Conservation (phyloP, 2,329 filamentous ascomycete genomes). For the Parafenestella ontariensis region DNA sequence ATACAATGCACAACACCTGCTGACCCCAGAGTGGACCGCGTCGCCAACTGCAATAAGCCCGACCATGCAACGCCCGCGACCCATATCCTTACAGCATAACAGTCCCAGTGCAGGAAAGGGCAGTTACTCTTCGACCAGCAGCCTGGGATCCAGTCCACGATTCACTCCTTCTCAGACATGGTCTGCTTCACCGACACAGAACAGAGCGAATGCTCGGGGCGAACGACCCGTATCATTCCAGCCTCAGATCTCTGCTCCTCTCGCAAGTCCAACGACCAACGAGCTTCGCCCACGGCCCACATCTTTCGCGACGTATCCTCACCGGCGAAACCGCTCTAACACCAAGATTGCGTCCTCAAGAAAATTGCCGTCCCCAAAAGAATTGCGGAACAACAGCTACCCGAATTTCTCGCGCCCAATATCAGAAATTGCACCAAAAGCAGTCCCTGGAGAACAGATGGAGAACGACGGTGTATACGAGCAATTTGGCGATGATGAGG, state of each 20-base stretch:
- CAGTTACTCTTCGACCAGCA: slow-evolving; percentile 25
- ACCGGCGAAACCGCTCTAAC: slow-evolving; percentile 32
- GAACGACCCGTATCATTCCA: slow-evolving; percentile 24
- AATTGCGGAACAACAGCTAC: slow-evolving; percentile 31
- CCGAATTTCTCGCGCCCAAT: slow-evolving; percentile 33
- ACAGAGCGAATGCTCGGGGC: background rate
- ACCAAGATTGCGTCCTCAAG: slow-evolving; percentile 40
- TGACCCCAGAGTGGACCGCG: slow-evolving; percentile 31
- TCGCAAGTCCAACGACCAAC: slow-evolving; percentile 23
- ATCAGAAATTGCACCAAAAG: slow-evolving; percentile 23
- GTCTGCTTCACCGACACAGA: slow-evolving; percentile 16
- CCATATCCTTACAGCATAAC: slow-evolving; percentile 19
- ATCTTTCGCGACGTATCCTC: slow-evolving; percentile 31
- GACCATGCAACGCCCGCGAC: slow-evolving; percentile 19
- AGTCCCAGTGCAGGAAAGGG: slow-evolving; percentile 15
- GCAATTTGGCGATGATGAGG: slow-evolving; percentile 22
- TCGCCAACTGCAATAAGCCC: slow-evolving; percentile 28
- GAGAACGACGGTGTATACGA: slow-evolving; percentile 29
- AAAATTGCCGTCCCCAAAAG: slow-evolving; percentile 35
- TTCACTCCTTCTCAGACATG: slow-evolving; percentile 23
- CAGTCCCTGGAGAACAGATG: slow-evolving; percentile 30
- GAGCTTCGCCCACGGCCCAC: slow-evolving; percentile 29
- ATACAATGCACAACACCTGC: slow-evolving; percentile 27
- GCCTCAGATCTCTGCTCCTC: slow-evolving; percentile 19
- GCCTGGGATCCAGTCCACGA: slow-evolving; percentile 21